phyloP scores from a whole-genome alignment of 108 stramenopile species.

The Ochromonas danica region DNA sequence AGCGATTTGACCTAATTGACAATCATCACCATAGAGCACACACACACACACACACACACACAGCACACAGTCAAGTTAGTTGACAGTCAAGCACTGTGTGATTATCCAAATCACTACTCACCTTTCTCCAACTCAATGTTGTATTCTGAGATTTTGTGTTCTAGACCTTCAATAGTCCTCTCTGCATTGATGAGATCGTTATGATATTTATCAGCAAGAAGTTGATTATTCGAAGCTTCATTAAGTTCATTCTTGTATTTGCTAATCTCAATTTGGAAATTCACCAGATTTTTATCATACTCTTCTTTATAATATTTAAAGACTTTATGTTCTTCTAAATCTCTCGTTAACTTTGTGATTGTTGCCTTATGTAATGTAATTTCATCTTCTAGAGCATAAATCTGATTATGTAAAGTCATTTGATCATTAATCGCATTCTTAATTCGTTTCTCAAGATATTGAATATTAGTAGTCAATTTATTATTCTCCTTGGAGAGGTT shows the following conservation, averaged over 20 bases:
- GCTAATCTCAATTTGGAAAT: neutral
- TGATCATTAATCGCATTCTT: slow-evolving; percentile 6
- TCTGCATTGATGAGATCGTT: neutral
- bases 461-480: neutral
- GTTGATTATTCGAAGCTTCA: neutral
- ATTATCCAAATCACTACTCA: too few species aligned
- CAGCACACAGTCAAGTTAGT: too few species aligned
- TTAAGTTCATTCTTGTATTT: neutral
- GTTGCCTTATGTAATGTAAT: neutral
- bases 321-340: neutral
- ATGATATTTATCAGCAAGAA: neutral
- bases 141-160: neutral
- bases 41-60: too few species aligned
- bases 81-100: too few species aligned
- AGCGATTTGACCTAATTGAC: neutral
- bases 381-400: slow-evolving; percentile 3
- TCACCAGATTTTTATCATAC: neutral
- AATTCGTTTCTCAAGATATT: neutral
- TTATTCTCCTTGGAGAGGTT: neutral
- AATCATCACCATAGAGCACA: too few species aligned
- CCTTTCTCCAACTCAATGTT: too few species aligned
- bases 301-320: neutral
- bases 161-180: neutral
- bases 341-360: slow-evolving; percentile 3
- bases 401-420: slow-evolving; percentile 7